Conservation (phyloP, 371 early-diverging fungal genomes). For the Amoeboaphelidium occidentale region DNA sequence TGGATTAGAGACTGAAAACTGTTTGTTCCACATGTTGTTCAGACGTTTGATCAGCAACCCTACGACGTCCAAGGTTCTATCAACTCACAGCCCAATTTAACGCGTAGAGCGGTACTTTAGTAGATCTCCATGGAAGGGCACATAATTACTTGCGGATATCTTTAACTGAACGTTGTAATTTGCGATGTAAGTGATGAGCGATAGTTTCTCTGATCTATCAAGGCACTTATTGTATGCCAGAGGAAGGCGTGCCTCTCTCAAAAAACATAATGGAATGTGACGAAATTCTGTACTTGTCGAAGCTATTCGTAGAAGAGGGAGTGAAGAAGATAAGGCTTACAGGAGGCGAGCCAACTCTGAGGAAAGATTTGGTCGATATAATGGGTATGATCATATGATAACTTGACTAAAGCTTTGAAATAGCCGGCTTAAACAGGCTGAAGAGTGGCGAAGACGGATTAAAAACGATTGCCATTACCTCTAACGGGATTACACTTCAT, state of each 20-base stretch:
- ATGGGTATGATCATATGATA: slow-evolving; percentile 21
- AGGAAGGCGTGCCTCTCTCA: slow-evolving; percentile 52
- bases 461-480: slow-evolving; percentile 61
- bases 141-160: slow-evolving; percentile 82
- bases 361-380: slow-evolving; percentile 60
- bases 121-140: too few relatives aligned
- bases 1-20: too few relatives aligned
- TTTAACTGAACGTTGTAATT: slow-evolving; percentile 73
- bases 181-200: slow-evolving; percentile 36
- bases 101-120: too few relatives aligned
- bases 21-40: too few relatives aligned
- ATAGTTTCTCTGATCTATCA: not conserved
- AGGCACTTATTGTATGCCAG: slow-evolving; percentile 92
- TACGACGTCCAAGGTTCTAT: too few relatives aligned
- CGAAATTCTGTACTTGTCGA: slow-evolving; percentile 54
- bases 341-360: slow-evolving; percentile 86
- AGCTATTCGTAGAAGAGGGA: slow-evolving; percentile 57
- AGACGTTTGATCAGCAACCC: too few relatives aligned
- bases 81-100: too few relatives aligned
- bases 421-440: not conserved
- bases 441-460: slow-evolving; percentile 25
- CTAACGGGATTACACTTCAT: slow-evolving; percentile 70
- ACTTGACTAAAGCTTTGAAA: too few relatives aligned
- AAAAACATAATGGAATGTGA: slow-evolving; percentile 36
- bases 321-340: slow-evolving; percentile 79